Evolutionary conservation across 1,284 basidiomycete genomes (phyloP), one percentile per base, ranked within the genome.

Genomic region (Irpex sp.): DNA sequence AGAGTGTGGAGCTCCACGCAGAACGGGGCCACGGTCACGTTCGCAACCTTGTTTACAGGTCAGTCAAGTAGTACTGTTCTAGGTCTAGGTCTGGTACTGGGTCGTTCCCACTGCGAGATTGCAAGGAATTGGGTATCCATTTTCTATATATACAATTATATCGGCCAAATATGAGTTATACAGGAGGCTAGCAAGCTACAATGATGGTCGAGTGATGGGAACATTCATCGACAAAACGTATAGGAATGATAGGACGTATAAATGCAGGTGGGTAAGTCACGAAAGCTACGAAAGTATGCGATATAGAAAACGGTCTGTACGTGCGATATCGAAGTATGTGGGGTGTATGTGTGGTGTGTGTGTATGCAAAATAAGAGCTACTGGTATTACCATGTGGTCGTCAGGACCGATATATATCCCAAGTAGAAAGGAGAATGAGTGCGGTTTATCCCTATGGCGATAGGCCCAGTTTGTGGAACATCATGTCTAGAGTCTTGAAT

Each of bases 401-500:
- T 18, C 21, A 16, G 12, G 49, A 23, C 49, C 49, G 33, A 56
- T 18, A 57, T 23, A 57, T 47, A 57, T 19, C 39, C 39, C 12
- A 33, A 28, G 21, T 39, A 19, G 39, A 33, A 49, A 14, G 28
- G 28, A 33, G 28, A 33, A 28, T 10, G 45, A n/a, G 28, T 19
- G 39, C 19, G 58, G 18, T 47, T 10, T 51, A 39, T 58, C 45
- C 57, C 55, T 62, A 69, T 80, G 73, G 85, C 70, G 81, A 76
- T 42, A 90, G 79, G 23, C 88, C 87, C 49, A 93, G 76, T 73
- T 85, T 91, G 64, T 84, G 84, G 74, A 96, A 94, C 80, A 94
- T 90, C 61, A 87, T 82, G 65, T 94, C 89, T 33, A 95, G 75
- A n/a, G 88, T 93, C 70, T 90, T 91, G 77, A 96, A 91, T 12